Base-by-base conservation (phyloP, 768 basidiomycete genomes). In the Panellus pusillus region DNA sequence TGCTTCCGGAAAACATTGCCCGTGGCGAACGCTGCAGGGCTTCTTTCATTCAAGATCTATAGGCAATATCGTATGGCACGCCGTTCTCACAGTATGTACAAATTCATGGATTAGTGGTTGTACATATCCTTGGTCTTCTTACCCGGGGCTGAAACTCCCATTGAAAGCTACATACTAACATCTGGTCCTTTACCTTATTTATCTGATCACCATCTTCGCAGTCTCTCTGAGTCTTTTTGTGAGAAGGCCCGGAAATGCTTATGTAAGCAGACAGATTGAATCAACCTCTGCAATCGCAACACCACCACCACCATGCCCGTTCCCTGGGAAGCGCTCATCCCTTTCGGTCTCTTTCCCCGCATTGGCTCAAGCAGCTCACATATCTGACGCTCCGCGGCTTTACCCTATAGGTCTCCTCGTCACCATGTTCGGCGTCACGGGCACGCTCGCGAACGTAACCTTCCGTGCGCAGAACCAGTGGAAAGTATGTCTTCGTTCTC, bases 251-350 rank as follows among this genome's bases (percentile, higher is more conserved):
- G 24, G 24, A 24, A 24, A 37, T 7, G 36, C 36, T n/a, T 12
- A 12, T 7, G 36, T 37, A 37, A 37, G 36, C 36, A 37, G n/a
- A n/a, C n/a, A 40, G 19, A 4, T 17, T 40, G 39, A n/a, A 40
- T 40, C n/a, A 40, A 40, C 17, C 18, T 27, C 15, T 12, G 14
- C 18, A 28, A 12, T 28, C 19, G 42, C 19, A 7, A 9, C 8
- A 12, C 32, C 24, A 8, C 29, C 49, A 24, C 24, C 68, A 78
- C 60, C 62, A 96, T 96, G 95, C 95, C 95, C 51, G 87, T 97
- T 63, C 95, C 94, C 62, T 98, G 91, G 88, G 94, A 98, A 76
- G 93, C 95, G 47, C 81, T 98, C 63, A 91, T 98, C 77, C 95
- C 95, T 43, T 94, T 95, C 66, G 95, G 95, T 94, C 38, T 66